These are phyloP conservation scores for Quercus berberidifolia DNA, from an alignment of 306 rosid species.

Conservation along the genomic window DNA sequence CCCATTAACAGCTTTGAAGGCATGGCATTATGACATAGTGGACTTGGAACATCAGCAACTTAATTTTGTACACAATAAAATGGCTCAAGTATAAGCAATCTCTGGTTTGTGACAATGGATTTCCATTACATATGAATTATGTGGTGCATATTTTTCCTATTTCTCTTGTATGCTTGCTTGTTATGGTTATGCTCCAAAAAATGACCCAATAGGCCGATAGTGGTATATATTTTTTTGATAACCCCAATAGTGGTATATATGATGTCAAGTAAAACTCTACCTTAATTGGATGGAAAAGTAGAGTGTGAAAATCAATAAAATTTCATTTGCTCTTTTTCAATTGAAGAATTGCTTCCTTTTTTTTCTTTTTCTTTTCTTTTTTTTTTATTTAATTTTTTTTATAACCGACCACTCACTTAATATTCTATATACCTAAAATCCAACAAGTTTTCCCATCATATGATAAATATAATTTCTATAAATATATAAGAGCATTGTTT, in stretches of 20 bases:
- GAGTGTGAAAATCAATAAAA: not conserved
- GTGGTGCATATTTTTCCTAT: not conserved
- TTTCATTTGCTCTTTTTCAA: too few relatives aligned
- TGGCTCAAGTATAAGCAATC: too few relatives aligned
- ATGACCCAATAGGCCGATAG: not conserved
- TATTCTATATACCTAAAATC: too few relatives aligned
- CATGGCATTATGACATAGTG: not conserved
- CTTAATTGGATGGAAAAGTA: not conserved
- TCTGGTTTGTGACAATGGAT: not conserved
- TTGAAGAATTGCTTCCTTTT: too few relatives aligned
- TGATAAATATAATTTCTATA: too few relatives aligned
- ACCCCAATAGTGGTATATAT: not conserved
- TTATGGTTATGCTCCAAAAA: not conserved
- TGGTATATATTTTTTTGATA: too few relatives aligned
- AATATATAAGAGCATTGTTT: not conserved
- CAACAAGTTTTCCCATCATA: too few relatives aligned
- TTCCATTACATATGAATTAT: not conserved
- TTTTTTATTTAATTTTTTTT: too few relatives aligned
- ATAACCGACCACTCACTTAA: too few relatives aligned
- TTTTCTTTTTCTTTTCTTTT: accelerated
- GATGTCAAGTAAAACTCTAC: not conserved
- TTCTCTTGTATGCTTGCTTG: not conserved
- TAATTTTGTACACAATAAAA: too few relatives aligned
- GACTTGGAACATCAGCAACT: not conserved
- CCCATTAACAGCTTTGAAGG: not conserved